Evolutionary conservation across 2,329 filamentous ascomycete genomes (phyloP), one percentile per base, ranked within the genome.

Genomic region (Eutypa lata): DNA sequence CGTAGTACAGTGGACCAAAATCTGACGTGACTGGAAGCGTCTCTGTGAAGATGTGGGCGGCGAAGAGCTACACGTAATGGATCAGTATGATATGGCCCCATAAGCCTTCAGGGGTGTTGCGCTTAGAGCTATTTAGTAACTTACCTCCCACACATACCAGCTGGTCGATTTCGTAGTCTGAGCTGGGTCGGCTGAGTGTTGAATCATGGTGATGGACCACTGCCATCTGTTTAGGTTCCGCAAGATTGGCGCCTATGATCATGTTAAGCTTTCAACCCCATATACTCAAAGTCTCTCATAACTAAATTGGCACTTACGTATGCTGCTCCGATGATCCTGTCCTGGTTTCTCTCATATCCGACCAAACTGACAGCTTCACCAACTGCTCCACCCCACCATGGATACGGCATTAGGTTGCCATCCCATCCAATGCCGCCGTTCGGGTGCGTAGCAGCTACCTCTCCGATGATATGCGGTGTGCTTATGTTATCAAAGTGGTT

Each of bases 321-420:
- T 49, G 76, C 72, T 1, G 78, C 76, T 7, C 79, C 80, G 2
- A 77, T 75, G 44, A 86, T 76, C 19, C 77, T 75, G 59, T 86
- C 81, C 3, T 76, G 75, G 67, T 88, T 88, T 52, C 85, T 76
- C 73, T 89, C 86, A 28, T 82, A 81, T 18, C 84, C 81, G 56
- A 88, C 75, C 16, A 88, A 72, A 51, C 80, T 84, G n/a, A 89
- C 75, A 22, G 83, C 84, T 64, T 89, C 86, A 14, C 78, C 79
- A 2, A 89, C 81, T 8, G 79, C 74, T 24, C 82, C 84, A 48
- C 81, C 79, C 82, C 79, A 81, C 73, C 76, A 82, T 1, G 76
- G 79, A 57, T 74, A 81, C 35, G 70, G 65, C 59, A 72, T 73
- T 47, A 78, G 73, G 14, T 73, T 60, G 3, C 75, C 75, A 2